A percentile compares a stretch with the other conserved stretches of the same genome.
phyloP scores from a whole-genome alignment of 1,284 basidiomycete species.

The Ustilago esculenta region DNA sequence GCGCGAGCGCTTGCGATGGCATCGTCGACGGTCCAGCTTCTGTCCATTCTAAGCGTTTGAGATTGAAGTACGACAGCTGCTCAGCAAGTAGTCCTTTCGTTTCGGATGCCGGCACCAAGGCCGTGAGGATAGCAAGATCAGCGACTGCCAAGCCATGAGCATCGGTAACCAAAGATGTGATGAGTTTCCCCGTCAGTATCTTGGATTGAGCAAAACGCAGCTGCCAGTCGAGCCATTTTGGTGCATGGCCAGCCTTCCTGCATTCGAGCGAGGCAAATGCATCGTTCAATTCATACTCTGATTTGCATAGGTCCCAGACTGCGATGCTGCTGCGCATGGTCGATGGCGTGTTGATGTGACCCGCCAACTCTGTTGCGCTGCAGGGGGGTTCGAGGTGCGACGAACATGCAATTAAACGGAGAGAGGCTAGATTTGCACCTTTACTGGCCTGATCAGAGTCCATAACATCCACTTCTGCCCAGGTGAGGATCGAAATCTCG shows the following conservation, averaged over 20 bases:
- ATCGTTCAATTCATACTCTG: conserved; percentile 38
- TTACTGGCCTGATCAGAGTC: background rate
- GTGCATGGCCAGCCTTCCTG: conserved; percentile 30
- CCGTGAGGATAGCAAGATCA: conserved; percentile 16
- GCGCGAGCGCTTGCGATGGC: conserved; percentile 19
- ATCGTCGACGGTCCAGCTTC: background rate
- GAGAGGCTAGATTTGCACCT: conserved; percentile 1
- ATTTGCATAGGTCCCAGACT: conserved; percentile 29
- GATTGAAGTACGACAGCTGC: conserved; percentile 23
- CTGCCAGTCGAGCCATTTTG: conserved; percentile 40
- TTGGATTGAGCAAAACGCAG: conserved; percentile 16
- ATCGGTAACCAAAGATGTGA: conserved; percentile 27
- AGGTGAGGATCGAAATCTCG: conserved; percentile 13
- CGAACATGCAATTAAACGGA: conserved; percentile 22
- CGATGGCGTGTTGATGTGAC: background rate
- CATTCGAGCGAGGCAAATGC: conserved; percentile 46
- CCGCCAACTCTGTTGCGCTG: background rate
- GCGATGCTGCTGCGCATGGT: conserved; percentile 29
- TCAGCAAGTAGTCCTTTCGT: conserved; percentile 15
- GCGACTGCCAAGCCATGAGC: conserved; percentile 11
- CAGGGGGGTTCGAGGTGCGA: conserved; percentile 5
- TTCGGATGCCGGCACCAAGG: conserved; percentile 4
- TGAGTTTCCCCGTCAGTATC: conserved; percentile 11
- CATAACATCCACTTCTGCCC: conserved; percentile 19
- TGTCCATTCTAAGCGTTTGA: conserved; percentile 1